phyloP scores from a whole-genome alignment of 176 grass and related monocot species.

The Carex littledalei region DNA sequence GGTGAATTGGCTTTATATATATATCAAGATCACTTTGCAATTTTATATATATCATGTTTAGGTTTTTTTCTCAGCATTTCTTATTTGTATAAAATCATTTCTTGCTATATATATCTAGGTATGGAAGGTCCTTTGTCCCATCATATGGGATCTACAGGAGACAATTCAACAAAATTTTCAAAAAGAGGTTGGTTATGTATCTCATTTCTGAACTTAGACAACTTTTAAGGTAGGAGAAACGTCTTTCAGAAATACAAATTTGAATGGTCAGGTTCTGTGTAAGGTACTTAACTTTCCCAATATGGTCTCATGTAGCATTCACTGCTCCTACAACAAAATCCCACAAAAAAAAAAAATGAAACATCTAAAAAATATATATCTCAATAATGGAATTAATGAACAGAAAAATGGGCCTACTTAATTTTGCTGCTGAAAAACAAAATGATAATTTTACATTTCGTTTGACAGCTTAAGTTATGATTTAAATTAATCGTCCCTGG shows the following conservation, averaged over 20 bases:
- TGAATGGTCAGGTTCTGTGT: neutral
- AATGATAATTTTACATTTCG: neutral
- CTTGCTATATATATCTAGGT: neutral
- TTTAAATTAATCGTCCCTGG: too few species aligned
- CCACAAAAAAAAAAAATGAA: neutral
- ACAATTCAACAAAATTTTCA: slow-evolving; percentile 20
- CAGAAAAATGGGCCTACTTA: neutral
- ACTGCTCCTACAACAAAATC: neutral
- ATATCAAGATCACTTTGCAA: neutral
- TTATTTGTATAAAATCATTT: neutral
- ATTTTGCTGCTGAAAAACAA: neutral
- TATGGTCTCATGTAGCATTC: neutral
- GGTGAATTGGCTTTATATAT: neutral
- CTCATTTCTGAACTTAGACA: neutral
- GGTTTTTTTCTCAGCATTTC: neutral
- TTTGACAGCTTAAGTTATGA: too few species aligned
- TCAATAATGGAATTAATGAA: neutral
- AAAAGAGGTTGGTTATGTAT: slow-evolving; percentile 26
- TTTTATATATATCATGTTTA: neutral
- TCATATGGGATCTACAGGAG: neutral
- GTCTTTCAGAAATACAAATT: slow-evolving; percentile 8
- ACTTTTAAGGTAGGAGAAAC: slow-evolving; percentile 19
- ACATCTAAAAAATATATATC: neutral
- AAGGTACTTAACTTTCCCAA: neutral
- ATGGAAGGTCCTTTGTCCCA: slow-evolving; percentile 19